Conservation (phyloP, 805 yeast species). For the Hanseniaspora thailandica region DNA sequence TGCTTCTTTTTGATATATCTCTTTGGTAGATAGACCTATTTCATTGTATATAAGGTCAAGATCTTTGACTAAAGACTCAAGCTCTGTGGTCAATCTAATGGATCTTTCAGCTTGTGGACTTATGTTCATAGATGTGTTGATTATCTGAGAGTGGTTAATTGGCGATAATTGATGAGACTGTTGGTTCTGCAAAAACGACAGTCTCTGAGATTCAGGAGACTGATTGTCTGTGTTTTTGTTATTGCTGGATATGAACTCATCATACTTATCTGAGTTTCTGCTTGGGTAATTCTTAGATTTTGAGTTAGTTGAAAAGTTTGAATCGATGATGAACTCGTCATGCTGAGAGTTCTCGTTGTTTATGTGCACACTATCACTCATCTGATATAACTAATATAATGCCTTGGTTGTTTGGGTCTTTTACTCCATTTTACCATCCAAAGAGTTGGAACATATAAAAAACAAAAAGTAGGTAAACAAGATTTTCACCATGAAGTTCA, state of each 20-base stretch:
- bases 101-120: slow-evolving; percentile 23
- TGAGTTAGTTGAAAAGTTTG: background rate
- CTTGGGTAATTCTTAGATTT: background rate
- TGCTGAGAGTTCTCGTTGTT: slow-evolving; percentile 2
- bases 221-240: background rate
- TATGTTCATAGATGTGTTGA: slow-evolving; percentile 15
- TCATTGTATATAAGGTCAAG: slow-evolving; percentile 38
- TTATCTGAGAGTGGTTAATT: background rate
- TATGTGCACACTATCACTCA: background rate
- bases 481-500: no score
- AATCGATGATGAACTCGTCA: background rate
- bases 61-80: slow-evolving; percentile 29
- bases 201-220: slow-evolving; percentile 10
- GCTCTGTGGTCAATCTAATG: slow-evolving; percentile 25
- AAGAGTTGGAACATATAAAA: no score
- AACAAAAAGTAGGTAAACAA: background rate
- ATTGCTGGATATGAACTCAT: background rate
- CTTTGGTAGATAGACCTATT: slow-evolving; percentile 45
- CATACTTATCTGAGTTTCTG: background rate
- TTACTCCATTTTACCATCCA: no score
- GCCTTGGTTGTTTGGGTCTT: no score
- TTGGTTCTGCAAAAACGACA: slow-evolving; percentile 10
- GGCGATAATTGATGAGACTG: slow-evolving; percentile 8
- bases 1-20: slow-evolving; percentile 38
- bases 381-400: no score